Base-by-base conservation (phyloP, 768 basidiomycete genomes). In the Galerina sulciceps region DNA sequence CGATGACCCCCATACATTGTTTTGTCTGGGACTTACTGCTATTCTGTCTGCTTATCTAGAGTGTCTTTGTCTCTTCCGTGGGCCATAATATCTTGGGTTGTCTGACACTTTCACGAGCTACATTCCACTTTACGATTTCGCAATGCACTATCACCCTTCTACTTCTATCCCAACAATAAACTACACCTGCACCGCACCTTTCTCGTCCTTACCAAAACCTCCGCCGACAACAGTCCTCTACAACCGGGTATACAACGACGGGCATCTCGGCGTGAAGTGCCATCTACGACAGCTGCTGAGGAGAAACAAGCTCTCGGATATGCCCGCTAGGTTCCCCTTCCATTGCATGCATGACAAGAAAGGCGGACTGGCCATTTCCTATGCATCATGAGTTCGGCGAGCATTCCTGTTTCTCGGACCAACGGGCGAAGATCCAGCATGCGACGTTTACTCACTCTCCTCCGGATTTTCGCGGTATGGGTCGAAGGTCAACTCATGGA, bases 271-370 rank as follows among this genome's bases (percentile, higher is more conserved):
- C 10, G 44, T 61, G 4, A 75, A 71, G 65, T 62, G 67, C 44
- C 67, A 70, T 46, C 64, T 78, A 18, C 68, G 68, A n/a, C 63
- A 64, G 38, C 65, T 72, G 23, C 69, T 80, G 13, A 71, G 70
- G 42, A 63, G 65, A 18, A 69, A 67, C 38, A 65, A 61, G 53
- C 60, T 79, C 15, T 48, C 71, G 26, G 68, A 70, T 53, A 68
- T 75, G 62, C 74, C 71, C 20, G 59, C 52, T 13, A 75, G 75
- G 2, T 81, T 79, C 57, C 77, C 79, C 1, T 76, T 79, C 57
- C 73, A 63, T 38, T 67, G 64, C 51, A 60, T 65, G 40, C 57
- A 58, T 23, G 67, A 69, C 49, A 60, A 53, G 13, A 60, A 67
- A 31, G 71, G 69, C 15, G 52, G 58, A 3, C 53, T 58, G 3